Evolutionary conservation across 2,329 filamentous ascomycete species (phyloP), one percentile per base, ranked within the genome.

Genomic region (Plectosphaerella sp.): DNA sequence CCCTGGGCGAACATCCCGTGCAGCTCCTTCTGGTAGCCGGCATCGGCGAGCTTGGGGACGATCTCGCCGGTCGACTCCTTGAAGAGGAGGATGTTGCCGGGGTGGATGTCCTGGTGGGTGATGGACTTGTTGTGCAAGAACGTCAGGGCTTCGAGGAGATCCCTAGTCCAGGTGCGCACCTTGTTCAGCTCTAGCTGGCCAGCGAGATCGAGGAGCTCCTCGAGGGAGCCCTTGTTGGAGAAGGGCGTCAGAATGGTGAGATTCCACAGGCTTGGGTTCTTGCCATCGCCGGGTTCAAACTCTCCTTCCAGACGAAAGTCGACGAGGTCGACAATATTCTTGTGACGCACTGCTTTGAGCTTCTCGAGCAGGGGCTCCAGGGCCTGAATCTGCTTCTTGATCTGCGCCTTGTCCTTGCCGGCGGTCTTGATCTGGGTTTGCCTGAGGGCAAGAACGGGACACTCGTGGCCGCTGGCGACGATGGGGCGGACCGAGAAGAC

Each of bases 131-230:
- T 87, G 69, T 97, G 93, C 49, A 96, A 83, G 65, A 88, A 96
- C 53, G 91, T 88, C 25, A 99, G 74, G 0, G 87, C 94, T 70
- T 97, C 91, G 24, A 99, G 80, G 16, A 99, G 77, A 62, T 96
- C 91, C 54, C 92, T 84, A n/a, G 91, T 94, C 87, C 91, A 97
- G 22, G 89, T 86, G 50, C 91, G 87, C 45, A 92, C 86, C 64
- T 87, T 92, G 57, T 83, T 82, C 49, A 89, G 80, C 42, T 87
- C 82, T 48, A 97, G 73, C 28, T 81, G 81, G 5, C 88, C 90
- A 42, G 91, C 84, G 54, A 93, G 81, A 52, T 93, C 87, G 28
- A 99, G 76, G 18, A 95, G 76, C 61, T 96, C 91, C 25, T 87
- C 83, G 14, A 99, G 72, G 0, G 92, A 89, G 0, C 91, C 91